A percentile compares a stretch with the other conserved stretches of the same genome.
Conservation (phyloP, 148 eudicot genomes). For the Camellia lanceoleosa region DNA sequence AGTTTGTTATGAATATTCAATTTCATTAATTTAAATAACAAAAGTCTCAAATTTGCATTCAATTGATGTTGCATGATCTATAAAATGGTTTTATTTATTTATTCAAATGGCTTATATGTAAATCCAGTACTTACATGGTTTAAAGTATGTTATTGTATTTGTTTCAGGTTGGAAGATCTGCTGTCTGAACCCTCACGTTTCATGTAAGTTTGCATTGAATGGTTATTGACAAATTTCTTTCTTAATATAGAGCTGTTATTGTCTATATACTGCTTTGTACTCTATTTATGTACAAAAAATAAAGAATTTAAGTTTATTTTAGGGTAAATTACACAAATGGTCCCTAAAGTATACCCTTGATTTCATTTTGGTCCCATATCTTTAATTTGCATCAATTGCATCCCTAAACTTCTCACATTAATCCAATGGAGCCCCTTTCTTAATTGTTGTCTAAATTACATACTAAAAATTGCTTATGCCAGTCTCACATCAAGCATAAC, state of each 20-base stretch:
- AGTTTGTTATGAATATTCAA: slow-evolving; percentile 27
- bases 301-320: background rate
- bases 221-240: background rate
- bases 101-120: background rate
- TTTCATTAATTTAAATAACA: background rate
- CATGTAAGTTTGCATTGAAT: background rate
- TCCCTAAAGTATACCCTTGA: no score
- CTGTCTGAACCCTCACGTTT: no score
- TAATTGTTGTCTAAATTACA: no score
- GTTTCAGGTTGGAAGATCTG: slow-evolving; percentile 1
- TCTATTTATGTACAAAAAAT: background rate
- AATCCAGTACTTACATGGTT: background rate
- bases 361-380: no score
- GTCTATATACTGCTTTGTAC: background rate
- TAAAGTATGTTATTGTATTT: background rate
- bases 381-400: no score
- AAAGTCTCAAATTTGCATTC: background rate
- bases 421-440: no score
- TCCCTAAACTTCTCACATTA: no score
- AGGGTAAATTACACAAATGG: no score
- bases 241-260: background rate
- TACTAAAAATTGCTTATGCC: no score
- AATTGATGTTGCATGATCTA: background rate
- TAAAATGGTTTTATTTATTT: background rate
- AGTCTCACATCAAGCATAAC: no score